Percentiles rank a stretch among this genome's conserved stretches.
Evolutionary conservation across 371 early-diverging fungal species (phyloP).

Genomic region (Mortierella sp.): DNA sequence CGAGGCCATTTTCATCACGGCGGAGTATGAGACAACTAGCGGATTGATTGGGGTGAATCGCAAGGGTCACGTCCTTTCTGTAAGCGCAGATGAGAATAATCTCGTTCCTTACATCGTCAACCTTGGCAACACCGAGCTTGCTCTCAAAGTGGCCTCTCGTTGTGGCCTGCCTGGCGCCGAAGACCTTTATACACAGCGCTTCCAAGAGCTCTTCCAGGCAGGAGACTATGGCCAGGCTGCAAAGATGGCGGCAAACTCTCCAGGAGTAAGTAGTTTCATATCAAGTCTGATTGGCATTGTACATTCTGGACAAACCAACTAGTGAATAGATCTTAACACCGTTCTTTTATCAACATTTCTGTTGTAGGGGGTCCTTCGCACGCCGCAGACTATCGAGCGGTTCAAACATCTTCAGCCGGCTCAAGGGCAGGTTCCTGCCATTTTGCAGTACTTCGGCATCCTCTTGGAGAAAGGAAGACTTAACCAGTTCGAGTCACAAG

Average conservation of each 20-base stretch:
- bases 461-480: conserved; percentile 95
- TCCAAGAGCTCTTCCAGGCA: conserved; percentile 83
- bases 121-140: conserved; percentile 89
- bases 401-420: conserved; percentile 87
- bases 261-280: conserved; percentile 65
- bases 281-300: neutral
- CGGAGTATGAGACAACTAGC: conserved; percentile 85
- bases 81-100: conserved; percentile 88
- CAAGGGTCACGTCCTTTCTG: conserved; percentile 97
- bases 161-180: conserved; percentile 96
- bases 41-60: conserved; percentile 97
- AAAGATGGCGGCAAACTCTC: conserved; percentile 95
- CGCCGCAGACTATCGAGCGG: conserved; percentile 92
- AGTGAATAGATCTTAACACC: neutral
- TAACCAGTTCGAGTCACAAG: conserved; percentile 94
- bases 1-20: conserved; percentile 97
- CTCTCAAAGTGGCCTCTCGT: conserved; percentile 89
- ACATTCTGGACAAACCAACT: neutral
- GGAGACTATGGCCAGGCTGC: conserved; percentile 92
- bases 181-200: conserved; percentile 87
- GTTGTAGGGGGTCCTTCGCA: conserved; percentile 89
- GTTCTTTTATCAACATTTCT: neutral
- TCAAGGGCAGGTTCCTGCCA: conserved; percentile 90
- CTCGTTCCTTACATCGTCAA: conserved; percentile 92
- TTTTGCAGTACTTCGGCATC: conserved; percentile 97